These are phyloP conservation scores for Eucalyptus albens DNA, from an alignment of 345 rosid genomes.

Conservation along the genomic window DNA sequence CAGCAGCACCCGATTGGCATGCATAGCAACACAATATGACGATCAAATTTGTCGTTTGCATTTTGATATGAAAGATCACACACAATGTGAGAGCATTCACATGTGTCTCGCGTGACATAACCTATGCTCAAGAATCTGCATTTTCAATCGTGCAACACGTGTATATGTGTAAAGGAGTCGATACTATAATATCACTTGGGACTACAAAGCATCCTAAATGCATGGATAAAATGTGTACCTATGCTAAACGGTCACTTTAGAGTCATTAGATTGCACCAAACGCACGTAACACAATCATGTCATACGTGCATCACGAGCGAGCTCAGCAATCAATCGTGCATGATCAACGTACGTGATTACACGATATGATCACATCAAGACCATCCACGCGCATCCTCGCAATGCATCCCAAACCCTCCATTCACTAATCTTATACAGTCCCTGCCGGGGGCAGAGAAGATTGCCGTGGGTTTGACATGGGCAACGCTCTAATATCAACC, in stretches of 20 bases:
- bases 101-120: background rate
- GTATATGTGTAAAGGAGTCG: background rate
- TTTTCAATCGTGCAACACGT: background rate
- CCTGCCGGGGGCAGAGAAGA: background rate
- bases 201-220: fast-evolving
- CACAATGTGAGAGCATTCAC: background rate
- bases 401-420: background rate
- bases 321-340: background rate
- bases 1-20: fast-evolving
- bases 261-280: background rate
- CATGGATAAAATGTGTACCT: background rate
- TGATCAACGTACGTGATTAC: background rate
- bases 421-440: background rate
- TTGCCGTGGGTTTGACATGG: background rate
- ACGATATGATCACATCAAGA: background rate
- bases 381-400: background rate
- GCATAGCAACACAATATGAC: fast-evolving
- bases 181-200: fast-evolving
- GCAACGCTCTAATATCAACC: background rate
- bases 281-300: background rate
- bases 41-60: background rate
- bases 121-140: fast-evolving
- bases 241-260: background rate
- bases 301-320: background rate
- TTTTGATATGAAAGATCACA: background rate